Evolutionary conservation across 2,329 filamentous ascomycete species (phyloP).

Genomic region (Cladosporium sp.): DNA sequence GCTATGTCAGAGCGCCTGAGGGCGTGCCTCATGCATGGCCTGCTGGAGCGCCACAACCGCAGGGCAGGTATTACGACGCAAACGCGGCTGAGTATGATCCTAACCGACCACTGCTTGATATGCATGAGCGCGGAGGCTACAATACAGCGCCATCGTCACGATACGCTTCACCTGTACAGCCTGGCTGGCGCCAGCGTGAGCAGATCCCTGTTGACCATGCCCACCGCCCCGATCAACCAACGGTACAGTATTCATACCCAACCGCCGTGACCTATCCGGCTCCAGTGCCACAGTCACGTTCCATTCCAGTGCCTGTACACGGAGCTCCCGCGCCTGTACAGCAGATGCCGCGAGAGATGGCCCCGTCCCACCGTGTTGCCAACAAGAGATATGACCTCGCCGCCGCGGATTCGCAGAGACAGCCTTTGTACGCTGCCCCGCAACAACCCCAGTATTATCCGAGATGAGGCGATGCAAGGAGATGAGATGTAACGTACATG

Average conservation of each 20-base stretch:
- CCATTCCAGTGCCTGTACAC: slow-evolving; percentile 23
- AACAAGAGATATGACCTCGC: not conserved
- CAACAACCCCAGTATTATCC: not conserved
- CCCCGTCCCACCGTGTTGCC: not conserved
- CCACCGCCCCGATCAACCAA: not conserved
- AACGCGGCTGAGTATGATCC: not conserved
- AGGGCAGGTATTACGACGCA: not conserved
- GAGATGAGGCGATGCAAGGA: not conserved
- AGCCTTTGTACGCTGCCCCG: not conserved
- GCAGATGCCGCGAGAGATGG: slow-evolving; percentile 18
- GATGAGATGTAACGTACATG: too few species aligned
- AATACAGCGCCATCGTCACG: not conserved
- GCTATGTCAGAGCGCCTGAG: not conserved
- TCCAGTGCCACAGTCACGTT: slow-evolving; percentile 12
- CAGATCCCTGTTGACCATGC: not conserved
- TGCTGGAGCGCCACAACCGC: not conserved
- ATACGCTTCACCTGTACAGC: not conserved
- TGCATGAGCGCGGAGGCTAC: not conserved
- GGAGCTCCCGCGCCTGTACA: slow-evolving; percentile 33
- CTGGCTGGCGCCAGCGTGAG: not conserved
- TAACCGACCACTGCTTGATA: not conserved
- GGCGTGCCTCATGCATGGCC: not conserved
- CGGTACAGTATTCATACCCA: slow-evolving; percentile 6
- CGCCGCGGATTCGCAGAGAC: not conserved
- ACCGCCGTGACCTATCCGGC: not conserved